A percentile compares a stretch with the other conserved stretches of the same genome.
These are phyloP conservation scores for Nicotiana benthamiana DNA, from an alignment of 257 asterid genomes.

Conservation along the genomic window DNA sequence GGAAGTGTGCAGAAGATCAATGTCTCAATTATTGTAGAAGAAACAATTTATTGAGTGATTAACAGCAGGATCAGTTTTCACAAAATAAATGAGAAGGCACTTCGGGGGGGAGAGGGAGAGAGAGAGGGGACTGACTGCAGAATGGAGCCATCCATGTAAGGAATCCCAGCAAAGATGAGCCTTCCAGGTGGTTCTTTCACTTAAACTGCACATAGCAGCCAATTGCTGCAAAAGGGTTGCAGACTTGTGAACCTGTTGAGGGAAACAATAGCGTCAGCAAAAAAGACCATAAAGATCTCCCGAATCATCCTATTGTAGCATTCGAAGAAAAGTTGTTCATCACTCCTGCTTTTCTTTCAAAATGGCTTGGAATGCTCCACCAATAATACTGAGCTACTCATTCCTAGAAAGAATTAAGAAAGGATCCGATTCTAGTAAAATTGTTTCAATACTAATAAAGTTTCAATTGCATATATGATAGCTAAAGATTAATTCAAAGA, in stretches of 20 bases:
- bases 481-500: not conserved
- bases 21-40: not conserved
- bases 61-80: not conserved
- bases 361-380: not conserved
- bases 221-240: slow-evolving; percentile 66
- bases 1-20: not conserved
- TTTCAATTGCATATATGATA: not conserved
- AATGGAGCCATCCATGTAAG: slow-evolving; percentile 61
- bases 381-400: not conserved
- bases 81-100: slow-evolving; percentile 3
- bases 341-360: not conserved
- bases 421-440: not conserved
- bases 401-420: not conserved
- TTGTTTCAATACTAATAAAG: not conserved
- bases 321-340: not conserved
- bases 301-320: not conserved
- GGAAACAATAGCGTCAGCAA: not conserved
- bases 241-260: slow-evolving; percentile 69
- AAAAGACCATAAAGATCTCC: not conserved
- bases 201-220: slow-evolving; percentile 73
- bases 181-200: slow-evolving; percentile 56
- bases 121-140: slow-evolving; percentile 50
- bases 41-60: not conserved
- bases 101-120: slow-evolving; percentile 4
- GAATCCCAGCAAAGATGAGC: slow-evolving; percentile 58